Conservation (phyloP, 306 rosid species). For the Prunus padus region DNA sequence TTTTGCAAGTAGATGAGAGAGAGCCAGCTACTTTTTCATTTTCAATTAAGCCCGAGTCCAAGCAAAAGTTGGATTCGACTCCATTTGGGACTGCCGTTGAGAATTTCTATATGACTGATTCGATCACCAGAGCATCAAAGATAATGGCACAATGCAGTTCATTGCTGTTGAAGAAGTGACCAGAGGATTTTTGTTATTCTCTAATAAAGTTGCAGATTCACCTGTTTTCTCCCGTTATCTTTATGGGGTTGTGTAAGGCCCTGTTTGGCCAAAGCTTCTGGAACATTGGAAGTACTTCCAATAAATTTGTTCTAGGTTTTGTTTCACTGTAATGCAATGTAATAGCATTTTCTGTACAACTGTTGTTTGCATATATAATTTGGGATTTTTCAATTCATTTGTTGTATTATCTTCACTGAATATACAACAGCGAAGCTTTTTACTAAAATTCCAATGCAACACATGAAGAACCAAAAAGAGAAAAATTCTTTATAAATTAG, state of each 20-base stretch:
- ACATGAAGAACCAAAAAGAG: no score
- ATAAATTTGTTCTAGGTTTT: constrained; percentile 40
- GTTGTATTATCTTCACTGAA: neutral
- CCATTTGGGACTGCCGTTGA: constrained; percentile 63
- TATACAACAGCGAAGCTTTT: neutral
- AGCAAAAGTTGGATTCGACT: constrained; percentile 43
- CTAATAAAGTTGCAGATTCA: constrained; percentile 37
- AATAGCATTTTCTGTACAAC: constrained; percentile 39
- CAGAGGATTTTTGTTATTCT: constrained; percentile 22
- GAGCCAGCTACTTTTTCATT: constrained; percentile 72
- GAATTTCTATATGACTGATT: constrained; percentile 96
- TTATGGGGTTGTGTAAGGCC: constrained; percentile 29
- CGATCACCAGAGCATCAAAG: constrained; percentile 97
- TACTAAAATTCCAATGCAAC: neutral
- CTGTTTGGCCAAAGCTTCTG: constrained; percentile 38
- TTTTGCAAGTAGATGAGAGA: constrained; percentile 68
- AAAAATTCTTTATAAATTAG: no score
- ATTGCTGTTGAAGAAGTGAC: constrained; percentile 70
- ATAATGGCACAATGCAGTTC: constrained; percentile 99
- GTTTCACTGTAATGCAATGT: constrained; percentile 37
- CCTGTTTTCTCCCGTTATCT: neutral
- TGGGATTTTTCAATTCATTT: constrained; percentile 16
- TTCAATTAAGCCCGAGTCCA: constrained; percentile 59
- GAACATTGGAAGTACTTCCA: constrained; percentile 51
- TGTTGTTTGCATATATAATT: constrained; percentile 1